Evolutionary conservation across 768 basidiomycete species (phyloP).

Genomic region (Hygrophoropsis aurantiaca): DNA sequence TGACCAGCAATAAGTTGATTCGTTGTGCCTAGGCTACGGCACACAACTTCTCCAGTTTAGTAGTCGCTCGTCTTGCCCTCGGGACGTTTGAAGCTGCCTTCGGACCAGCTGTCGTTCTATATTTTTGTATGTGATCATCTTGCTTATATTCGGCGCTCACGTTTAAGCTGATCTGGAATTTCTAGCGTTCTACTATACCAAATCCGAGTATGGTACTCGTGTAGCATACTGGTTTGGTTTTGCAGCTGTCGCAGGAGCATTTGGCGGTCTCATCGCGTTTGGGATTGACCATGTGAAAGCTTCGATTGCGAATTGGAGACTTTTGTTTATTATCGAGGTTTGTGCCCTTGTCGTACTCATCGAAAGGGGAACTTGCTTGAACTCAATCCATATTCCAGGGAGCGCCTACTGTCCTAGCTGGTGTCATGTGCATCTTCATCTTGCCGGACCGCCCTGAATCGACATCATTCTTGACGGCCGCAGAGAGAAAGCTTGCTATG

Average conservation of each 20-base stretch:
- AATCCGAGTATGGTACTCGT: constrained; percentile 54
- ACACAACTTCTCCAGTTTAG: constrained; percentile 13
- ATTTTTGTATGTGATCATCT: constrained; percentile 8
- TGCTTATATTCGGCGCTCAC: not conserved
- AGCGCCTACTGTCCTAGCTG: constrained; percentile 42
- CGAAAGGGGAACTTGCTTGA: too few species aligned
- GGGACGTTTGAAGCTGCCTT: constrained; percentile 19
- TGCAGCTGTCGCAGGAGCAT: constrained; percentile 62
- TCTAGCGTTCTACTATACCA: constrained; percentile 69
- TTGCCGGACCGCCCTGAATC: constrained; percentile 33
- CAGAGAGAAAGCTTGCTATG: constrained; percentile 32
- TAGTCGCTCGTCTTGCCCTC: constrained; percentile 13
- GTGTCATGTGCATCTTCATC: constrained; percentile 25
- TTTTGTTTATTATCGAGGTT: constrained; percentile 66
- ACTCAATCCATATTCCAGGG: constrained; percentile 41
- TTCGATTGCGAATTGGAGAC: constrained; percentile 2
- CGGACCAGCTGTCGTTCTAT: constrained; percentile 14
- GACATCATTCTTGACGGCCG: constrained; percentile 29
- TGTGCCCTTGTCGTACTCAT: not conserved
- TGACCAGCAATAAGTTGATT: not conserved
- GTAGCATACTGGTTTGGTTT: constrained; percentile 76
- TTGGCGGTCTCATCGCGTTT: constrained; percentile 1
- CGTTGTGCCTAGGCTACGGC: constrained; percentile 6
- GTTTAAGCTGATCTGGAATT: constrained; percentile 18
- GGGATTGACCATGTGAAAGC: constrained; percentile 25